These are phyloP conservation scores for Komagataea norvegica DNA, from an alignment of 1,139 yeast species.

Conservation along the genomic window DNA sequence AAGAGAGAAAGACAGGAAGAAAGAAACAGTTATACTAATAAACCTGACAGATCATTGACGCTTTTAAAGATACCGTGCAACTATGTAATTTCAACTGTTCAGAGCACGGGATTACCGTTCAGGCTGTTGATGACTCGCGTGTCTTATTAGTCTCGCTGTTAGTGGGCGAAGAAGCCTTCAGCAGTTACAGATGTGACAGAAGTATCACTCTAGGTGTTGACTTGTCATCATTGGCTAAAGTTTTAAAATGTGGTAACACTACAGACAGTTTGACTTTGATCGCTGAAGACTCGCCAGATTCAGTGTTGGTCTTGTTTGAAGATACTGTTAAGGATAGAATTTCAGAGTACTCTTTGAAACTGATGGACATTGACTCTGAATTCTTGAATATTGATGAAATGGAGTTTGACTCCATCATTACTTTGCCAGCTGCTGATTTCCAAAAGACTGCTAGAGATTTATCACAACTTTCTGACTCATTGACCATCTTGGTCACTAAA, in stretches of 20 bases:
- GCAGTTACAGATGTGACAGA: constrained; percentile 93
- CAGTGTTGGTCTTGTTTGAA: constrained; percentile 78
- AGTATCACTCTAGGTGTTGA: constrained; percentile 91
- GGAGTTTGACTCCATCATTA: constrained; percentile 82
- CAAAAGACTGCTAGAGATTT: constrained; percentile 88
- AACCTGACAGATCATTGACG: constrained; percentile 58
- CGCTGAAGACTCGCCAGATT: constrained; percentile 90
- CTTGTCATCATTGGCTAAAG: constrained; percentile 77
- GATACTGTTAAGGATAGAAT: constrained; percentile 87
- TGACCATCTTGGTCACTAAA: constrained; percentile 82
- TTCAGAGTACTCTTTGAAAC: constrained; percentile 84
- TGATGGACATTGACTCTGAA: constrained; percentile 96
- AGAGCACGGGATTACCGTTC: constrained; percentile 90
- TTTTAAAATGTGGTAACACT: constrained; percentile 86
- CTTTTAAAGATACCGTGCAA: constrained; percentile 89
- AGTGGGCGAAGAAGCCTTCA: constrained; percentile 87
- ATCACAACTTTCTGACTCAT: constrained; percentile 79
- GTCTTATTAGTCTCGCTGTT: constrained; percentile 85
- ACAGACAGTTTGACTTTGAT: constrained; percentile 83
- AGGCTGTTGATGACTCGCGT: constrained; percentile 97
- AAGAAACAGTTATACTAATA: constrained; percentile 5
- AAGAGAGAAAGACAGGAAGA: too few species aligned
- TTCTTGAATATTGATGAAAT: constrained; percentile 90
- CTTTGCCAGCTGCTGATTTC: constrained; percentile 85
- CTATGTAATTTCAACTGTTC: constrained; percentile 96